Evolutionary conservation across 495 filamentous ascomycete genomes (phyloP).

Genomic region (Tuber calosporum): DNA sequence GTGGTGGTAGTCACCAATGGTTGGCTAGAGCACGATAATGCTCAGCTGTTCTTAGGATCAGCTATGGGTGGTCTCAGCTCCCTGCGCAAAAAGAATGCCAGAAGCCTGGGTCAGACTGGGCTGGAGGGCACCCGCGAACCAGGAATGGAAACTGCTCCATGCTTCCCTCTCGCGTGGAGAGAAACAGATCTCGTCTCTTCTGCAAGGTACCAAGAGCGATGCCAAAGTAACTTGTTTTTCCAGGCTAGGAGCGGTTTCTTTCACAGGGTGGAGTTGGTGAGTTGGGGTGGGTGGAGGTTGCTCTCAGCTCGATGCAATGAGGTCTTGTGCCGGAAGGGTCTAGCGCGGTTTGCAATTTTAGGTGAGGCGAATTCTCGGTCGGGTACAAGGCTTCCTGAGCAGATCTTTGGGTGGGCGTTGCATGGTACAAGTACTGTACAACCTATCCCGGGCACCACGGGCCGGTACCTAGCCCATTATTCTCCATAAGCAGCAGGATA

Average conservation of each 20-base stretch:
- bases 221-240: neutral
- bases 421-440: too few relatives aligned
- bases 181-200: constrained; percentile 20
- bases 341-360: constrained; percentile 26
- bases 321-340: neutral
- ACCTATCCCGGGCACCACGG: neutral
- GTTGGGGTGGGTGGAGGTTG: neutral
- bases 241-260: neutral
- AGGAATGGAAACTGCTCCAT: constrained; percentile 31
- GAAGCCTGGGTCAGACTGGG: constrained; percentile 6
- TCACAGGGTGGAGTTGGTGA: constrained; percentile 13
- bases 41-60: constrained; percentile 6
- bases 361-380: constrained; percentile 28
- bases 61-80: constrained; percentile 2
- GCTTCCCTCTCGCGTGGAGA: constrained; percentile 12
- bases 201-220: constrained; percentile 17
- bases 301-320: constrained; percentile 4
- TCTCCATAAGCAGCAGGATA: neutral
- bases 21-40: neutral
- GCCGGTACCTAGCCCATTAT: neutral
- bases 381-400: neutral
- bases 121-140: constrained; percentile 26
- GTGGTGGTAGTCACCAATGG: neutral
- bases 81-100: neutral
- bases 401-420: neutral